Evolutionary conservation across 345 rosid species (phyloP).

Genomic region (Salix koriyanagi): DNA sequence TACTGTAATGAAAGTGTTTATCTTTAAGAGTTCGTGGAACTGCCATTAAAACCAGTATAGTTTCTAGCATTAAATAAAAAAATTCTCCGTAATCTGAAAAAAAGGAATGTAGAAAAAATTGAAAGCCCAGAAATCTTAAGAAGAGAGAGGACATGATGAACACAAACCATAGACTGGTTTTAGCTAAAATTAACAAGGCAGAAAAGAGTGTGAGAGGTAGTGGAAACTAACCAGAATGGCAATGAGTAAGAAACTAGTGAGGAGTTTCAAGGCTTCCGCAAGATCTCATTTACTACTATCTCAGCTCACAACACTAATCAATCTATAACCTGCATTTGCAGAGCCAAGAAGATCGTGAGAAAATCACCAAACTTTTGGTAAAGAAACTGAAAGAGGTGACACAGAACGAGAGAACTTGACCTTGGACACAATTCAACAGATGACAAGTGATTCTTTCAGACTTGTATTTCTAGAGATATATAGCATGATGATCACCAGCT

Average conservation of each 20-base stretch:
- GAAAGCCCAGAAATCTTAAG: not conserved
- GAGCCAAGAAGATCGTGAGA: slow-evolving; percentile 5
- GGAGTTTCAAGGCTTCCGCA: slow-evolving; percentile 2
- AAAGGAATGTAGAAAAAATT: not conserved
- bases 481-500: not conserved
- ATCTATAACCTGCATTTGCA: slow-evolving; percentile 23
- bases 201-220: not conserved
- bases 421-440: slow-evolving; percentile 13
- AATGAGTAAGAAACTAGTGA: slow-evolving; percentile 8
- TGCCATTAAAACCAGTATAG: not conserved
- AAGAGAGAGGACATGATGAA: not conserved
- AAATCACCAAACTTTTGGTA: not conserved
- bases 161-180: not conserved
- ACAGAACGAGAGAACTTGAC: slow-evolving; percentile 11
- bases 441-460: not conserved
- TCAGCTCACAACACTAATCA: not conserved
- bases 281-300: slow-evolving; percentile 12
- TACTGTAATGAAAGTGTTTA: not conserved
- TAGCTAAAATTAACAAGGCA: not conserved
- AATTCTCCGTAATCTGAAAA: not conserved
- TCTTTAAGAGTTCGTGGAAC: not conserved
- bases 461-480: not conserved
- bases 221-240: slow-evolving; percentile 28
- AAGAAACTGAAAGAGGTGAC: not conserved
- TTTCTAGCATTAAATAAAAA: not conserved